Evolutionary conservation across 768 basidiomycete genomes (phyloP), one percentile per base, ranked within the genome.

Genomic region (Mycena olivaceomarginata): DNA sequence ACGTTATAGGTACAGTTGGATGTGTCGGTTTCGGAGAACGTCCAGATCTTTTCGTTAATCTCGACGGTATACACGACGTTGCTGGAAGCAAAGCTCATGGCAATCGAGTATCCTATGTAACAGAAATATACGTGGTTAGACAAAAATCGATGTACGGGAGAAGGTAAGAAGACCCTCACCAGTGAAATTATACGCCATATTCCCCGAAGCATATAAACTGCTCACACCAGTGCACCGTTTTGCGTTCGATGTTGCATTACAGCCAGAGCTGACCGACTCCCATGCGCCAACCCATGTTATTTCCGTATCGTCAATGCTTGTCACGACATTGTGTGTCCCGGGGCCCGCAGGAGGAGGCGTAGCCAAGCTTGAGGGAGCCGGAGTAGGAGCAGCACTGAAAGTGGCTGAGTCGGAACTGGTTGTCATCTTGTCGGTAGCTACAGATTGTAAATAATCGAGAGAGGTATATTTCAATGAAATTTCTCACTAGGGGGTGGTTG

Each of bases 401-500:
- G n/a, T 56, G 53, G n/a, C 53, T 56, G 53, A n/a, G 46, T 56
- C 53, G 53, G 53, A 56, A 56, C 53, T 56, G 53, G 53, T 56
- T 56, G 53, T 56, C 53, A n/a, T 56, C 53, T 56, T 56, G 53
- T 56, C 20, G 53, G 53, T 56, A 56, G 53, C 53, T 56, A n/a
- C 53, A 56, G 53, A 56, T 56, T 56, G n/a, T 56, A 56, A 56
- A 56, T 56, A 56, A 56, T 56, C 53, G n/a, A 56, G 53, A 56
- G 53, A 56, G 53, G 53, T 56, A 56, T 56, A 56, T 56, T 56
- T 56, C 53, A 56, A 56, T 56, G 3, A 56, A 56, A 22, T n/a
- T 56, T 56, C 53, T 56, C 53, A 56, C 53, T 56, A n/a, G n/a
- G 6, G 53, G 53, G 18, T 56, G 53, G 53, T 56, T 56, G 53